Evolutionary conservation across 2,329 filamentous ascomycete species (phyloP), one percentile per base, ranked within the genome.

Genomic region (Colletotrichum zoysiae): DNA sequence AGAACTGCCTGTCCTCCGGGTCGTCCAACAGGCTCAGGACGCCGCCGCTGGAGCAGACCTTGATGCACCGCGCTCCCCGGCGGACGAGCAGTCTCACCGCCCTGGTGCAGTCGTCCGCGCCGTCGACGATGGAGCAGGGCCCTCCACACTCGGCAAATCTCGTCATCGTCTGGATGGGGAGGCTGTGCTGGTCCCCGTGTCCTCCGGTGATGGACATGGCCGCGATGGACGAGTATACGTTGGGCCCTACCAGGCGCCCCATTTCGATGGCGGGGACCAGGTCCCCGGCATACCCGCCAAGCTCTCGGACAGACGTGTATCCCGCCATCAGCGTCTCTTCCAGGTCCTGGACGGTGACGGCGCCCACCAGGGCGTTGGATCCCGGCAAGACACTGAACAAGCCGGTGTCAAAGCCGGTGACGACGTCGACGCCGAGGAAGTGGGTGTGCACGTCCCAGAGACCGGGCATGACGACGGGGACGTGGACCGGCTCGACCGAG

Each of bases 371-470:
- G 42, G 77, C 67, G 26, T 75, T 63, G 63, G 76, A 70, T 33
- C 76, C 74, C 38, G 78, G 73, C 55, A 76, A 62, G 65, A 78
- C 64, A 30, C 62, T 61, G 38, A 55, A 56, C 7, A 64, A n/a
- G 14, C 68, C 63, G 16, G 38, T 61, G 12, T 74, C 70, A 11
- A 77, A 69, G 40, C 75, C 75, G 23, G 55, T 62, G 26, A 73
- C 60, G 20, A 75, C 68, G 26, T 76, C 76, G 5, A 77, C 68
- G n/a, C 83, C 86, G 5, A 81, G 73, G 72, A 84, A 86, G 75
- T 88, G 86, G 0, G 82, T 80, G 75, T 88, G 86, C 72, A 81
- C 84, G 69, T 88, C 86, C 86, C 86, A 88, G 30, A 89, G 80
- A 2, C 86, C 86, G 0, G 86, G 86, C 78, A 88, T 84, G 11